Percentiles rank a stretch among this genome's conserved stretches.
Evolutionary conservation across 2,329 filamentous ascomycete species (phyloP).

Genomic region (Penicillium brevicompactum): DNA sequence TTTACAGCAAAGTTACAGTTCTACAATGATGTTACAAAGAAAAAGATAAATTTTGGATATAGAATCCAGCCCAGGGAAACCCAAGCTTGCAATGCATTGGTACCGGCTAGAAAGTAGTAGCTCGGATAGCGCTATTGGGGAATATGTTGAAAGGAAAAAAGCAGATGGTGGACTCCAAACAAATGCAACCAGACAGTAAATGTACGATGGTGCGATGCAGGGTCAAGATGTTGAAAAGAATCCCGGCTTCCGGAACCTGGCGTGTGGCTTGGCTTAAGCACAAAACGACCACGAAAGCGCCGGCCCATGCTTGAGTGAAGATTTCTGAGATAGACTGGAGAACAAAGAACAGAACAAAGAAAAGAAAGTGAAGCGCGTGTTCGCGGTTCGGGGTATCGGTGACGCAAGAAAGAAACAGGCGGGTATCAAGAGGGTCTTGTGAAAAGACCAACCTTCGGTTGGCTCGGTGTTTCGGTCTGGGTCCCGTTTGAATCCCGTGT

Average conservation of each 20-base stretch:
- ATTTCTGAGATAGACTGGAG: constrained; percentile 1
- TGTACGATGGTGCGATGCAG: constrained; percentile 14
- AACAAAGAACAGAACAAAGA: background rate
- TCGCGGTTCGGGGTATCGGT: background rate
- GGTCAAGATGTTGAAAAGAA: constrained; percentile 15
- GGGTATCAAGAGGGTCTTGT: background rate
- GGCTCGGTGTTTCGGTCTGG: constrained; percentile 2
- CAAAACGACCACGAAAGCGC: constrained; percentile 10
- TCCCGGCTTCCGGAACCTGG: constrained; percentile 8
- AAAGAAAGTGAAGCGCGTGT: background rate
- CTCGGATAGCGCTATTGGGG: constrained; percentile 5
- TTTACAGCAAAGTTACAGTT: background rate
- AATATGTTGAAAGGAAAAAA: constrained; percentile 10
- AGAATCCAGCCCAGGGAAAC: constrained; percentile 2
- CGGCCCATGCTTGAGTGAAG: constrained; percentile 15
- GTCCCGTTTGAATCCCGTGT: background rate
- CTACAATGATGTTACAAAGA: background rate
- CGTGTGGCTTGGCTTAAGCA: constrained; percentile 2
- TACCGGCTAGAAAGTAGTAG: constrained; percentile 8
- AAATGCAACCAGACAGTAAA: constrained; percentile 9
- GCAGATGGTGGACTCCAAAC: constrained; percentile 1
- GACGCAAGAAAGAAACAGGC: constrained; percentile 6
- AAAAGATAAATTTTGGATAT: background rate
- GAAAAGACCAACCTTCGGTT: background rate
- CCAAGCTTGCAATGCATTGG: constrained; percentile 6